Conservation (phyloP, 2,329 filamentous ascomycete species). For the Chaetomium sp. region DNA sequence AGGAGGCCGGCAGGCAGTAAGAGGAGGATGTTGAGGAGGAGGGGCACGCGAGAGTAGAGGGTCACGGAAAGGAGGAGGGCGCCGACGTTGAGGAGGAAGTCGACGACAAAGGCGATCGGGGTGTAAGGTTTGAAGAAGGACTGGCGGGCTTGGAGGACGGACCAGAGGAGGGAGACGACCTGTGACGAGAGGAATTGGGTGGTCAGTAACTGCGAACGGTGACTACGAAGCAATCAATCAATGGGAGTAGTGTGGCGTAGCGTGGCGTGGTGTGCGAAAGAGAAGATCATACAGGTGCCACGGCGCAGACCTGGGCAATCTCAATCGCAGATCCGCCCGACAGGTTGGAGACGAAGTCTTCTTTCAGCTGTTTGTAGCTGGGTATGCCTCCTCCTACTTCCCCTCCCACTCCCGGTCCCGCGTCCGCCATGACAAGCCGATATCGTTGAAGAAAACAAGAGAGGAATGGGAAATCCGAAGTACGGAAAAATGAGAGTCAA, state of each 20-base stretch:
- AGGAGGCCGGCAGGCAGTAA: slow-evolving; percentile 63
- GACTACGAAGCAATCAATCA: neutral
- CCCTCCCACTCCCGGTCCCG: neutral
- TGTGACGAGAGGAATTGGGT: slow-evolving; percentile 31
- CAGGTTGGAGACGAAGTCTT: slow-evolving; percentile 90
- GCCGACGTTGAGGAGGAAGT: slow-evolving; percentile 82
- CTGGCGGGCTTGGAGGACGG: slow-evolving; percentile 74
- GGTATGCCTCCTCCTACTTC: slow-evolving; percentile 27
- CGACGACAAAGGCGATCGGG: slow-evolving; percentile 60
- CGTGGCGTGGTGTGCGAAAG: too few relatives aligned
- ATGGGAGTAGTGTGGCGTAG: slow-evolving; percentile 1
- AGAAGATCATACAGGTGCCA: slow-evolving; percentile 64
- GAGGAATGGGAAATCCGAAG: neutral
- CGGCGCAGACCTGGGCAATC: slow-evolving; percentile 78
- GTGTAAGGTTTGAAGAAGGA: slow-evolving; percentile 77
- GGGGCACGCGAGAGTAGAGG: slow-evolving; percentile 68
- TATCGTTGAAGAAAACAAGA: neutral
- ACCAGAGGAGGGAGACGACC: slow-evolving; percentile 82
- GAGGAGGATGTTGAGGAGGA: slow-evolving; percentile 69
- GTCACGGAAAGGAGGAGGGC: slow-evolving; percentile 80
- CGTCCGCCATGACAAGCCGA: neutral
- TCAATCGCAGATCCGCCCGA: slow-evolving; percentile 77
- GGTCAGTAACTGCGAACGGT: slow-evolving; percentile 9
- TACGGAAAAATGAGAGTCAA: neutral
- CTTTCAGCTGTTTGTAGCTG: slow-evolving; percentile 86